Conservation (phyloP, 1,284 basidiomycete species). For the Heterobasidion annosum region DNA sequence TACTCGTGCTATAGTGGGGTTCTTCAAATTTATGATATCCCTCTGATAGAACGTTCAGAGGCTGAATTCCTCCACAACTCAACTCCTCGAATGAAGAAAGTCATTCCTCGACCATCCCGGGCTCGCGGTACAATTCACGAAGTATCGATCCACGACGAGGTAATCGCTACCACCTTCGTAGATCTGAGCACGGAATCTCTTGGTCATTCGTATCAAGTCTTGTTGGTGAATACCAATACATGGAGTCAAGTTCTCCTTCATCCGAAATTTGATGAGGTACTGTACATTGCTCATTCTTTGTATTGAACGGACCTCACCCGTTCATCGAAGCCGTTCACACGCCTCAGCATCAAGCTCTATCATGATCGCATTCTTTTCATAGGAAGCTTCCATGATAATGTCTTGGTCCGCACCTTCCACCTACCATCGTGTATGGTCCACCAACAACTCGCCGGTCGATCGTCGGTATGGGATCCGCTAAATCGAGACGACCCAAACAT, state of each 20-base stretch:
- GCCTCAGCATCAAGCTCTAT: not conserved
- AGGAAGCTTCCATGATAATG: not conserved
- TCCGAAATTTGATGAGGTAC: conserved; percentile 21
- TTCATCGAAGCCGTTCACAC: not conserved
- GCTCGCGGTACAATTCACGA: conserved; percentile 16
- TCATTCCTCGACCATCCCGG: conserved; percentile 2
- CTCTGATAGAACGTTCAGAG: conserved; percentile 1
- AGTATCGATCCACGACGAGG: conserved; percentile 17
- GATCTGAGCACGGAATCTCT: conserved; percentile 18
- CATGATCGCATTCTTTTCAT: not conserved
- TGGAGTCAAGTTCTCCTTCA: conserved; percentile 21
- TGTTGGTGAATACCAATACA: conserved; percentile 26
- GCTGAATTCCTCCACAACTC: not conserved
- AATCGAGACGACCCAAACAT: not conserved
- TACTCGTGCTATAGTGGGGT: not conserved
- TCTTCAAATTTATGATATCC: conserved; percentile 5
- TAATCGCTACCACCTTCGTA: conserved; percentile 26
- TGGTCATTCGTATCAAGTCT: conserved; percentile 25
- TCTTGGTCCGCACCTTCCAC: not conserved
- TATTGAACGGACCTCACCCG: not conserved
- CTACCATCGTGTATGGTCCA: not conserved
- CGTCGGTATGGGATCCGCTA: not conserved
- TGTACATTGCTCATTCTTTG: too few relatives aligned
- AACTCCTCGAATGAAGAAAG: not conserved
- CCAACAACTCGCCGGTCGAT: not conserved